Evolutionary conservation across 805 yeast genomes (phyloP).

Genomic region (Zygoascus bituminiphila): DNA sequence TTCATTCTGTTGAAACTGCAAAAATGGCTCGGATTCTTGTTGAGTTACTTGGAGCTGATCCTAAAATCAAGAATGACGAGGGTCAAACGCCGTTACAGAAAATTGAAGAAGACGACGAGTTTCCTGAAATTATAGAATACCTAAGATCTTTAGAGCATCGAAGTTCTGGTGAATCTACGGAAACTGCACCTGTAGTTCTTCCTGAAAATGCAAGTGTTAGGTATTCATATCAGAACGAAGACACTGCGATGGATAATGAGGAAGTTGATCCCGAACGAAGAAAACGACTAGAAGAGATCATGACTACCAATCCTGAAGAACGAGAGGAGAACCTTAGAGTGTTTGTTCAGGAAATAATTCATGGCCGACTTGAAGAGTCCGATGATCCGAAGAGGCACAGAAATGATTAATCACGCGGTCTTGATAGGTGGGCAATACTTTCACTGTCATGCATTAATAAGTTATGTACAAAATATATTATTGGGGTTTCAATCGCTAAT

Average conservation of each 20-base stretch:
- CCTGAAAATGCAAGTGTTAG: conserved; percentile 11
- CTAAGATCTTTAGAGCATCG: conserved; percentile 41
- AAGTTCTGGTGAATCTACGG: conserved; percentile 23
- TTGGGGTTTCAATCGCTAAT: no score
- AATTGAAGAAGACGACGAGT: conserved; percentile 79
- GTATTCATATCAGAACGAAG: conserved; percentile 17
- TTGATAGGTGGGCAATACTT: not conserved
- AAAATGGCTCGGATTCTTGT: conserved; percentile 57
- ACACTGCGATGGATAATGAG: conserved; percentile 19
- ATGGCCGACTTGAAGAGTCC: not conserved
- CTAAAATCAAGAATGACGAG: conserved; percentile 54
- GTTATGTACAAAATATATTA: not conserved
- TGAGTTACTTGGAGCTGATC: conserved; percentile 62
- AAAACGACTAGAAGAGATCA: conserved; percentile 55
- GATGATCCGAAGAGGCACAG: not conserved
- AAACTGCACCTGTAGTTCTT: not conserved
- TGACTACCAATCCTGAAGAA: conserved; percentile 74
- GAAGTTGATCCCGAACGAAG: conserved; percentile 51
- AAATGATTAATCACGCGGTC: not conserved
- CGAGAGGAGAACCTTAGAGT: conserved; percentile 20
- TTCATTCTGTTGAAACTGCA: conserved; percentile 79
- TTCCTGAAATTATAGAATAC: conserved; percentile 66
- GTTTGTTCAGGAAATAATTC: conserved; percentile 1
- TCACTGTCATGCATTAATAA: not conserved
- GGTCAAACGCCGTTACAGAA: conserved; percentile 66